These are phyloP conservation scores for Leucoagaricus sp. DNA, from an alignment of 1,284 basidiomycete genomes.

Conservation along the genomic window DNA sequence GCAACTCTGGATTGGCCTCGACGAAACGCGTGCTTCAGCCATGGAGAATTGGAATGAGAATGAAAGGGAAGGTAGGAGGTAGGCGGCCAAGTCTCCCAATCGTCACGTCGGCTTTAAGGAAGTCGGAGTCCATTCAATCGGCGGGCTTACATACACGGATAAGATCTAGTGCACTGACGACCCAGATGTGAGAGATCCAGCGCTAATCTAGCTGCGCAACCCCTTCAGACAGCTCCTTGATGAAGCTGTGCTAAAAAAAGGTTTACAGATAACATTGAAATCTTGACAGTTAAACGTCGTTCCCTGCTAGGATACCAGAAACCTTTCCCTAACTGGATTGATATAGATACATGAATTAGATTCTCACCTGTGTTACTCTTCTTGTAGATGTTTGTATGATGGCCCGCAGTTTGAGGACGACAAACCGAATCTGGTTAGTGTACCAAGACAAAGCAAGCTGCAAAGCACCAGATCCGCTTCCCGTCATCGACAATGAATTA, in stretches of 20 bases:
- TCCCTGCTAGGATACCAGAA: neutral
- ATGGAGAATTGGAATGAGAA: conserved; percentile 8
- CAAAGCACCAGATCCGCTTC: neutral
- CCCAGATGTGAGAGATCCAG: conserved; percentile 2
- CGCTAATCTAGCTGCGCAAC: conserved; percentile 1
- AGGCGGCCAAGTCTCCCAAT: neutral
- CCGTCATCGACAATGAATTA: neutral
- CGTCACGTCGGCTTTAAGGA: neutral
- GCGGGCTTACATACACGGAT: neutral
- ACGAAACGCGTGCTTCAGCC: conserved; percentile 9
- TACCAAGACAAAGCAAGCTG: neutral
- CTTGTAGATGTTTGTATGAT: neutral
- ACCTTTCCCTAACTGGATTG: neutral
- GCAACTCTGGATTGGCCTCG: conserved; percentile 15
- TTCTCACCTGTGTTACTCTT: neutral
- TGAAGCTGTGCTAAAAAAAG: conserved; percentile 3
- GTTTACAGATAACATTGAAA: conserved; percentile 1
- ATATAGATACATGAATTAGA: neutral
- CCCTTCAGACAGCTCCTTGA: conserved; percentile 1
- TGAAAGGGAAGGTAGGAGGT: neutral
- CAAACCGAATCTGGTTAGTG: neutral
- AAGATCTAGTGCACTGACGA: conserved; percentile 2
- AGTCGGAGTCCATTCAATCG: neutral
- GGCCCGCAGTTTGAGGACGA: neutral
- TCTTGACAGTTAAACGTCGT: neutral